A percentile compares a stretch with the other conserved stretches of the same genome.
phyloP scores from a whole-genome alignment of 2,329 filamentous ascomycete genomes.

The Neofusicoccum umdonicola region DNA sequence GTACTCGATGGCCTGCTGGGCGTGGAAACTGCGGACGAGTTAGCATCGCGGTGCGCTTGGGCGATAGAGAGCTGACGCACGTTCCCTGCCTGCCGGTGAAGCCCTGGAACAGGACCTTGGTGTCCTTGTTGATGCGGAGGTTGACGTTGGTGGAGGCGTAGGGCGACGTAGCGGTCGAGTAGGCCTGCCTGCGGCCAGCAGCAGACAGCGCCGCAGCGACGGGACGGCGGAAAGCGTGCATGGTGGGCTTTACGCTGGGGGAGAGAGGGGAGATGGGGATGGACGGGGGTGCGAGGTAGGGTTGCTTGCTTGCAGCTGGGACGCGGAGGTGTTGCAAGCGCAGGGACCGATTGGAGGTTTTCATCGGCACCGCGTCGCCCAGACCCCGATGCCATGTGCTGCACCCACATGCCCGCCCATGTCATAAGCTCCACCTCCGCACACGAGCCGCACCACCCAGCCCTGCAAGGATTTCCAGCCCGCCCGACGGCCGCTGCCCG shows the following conservation, averaged over 20 bases:
- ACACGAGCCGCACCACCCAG: neutral
- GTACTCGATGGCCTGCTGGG: constrained; percentile 96
- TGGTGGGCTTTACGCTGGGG: constrained; percentile 45
- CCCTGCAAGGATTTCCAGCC: neutral
- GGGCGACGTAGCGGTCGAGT: constrained; percentile 66
- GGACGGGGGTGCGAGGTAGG: constrained; percentile 10
- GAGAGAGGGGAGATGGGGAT: constrained; percentile 16
- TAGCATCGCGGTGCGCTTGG: constrained; percentile 17
- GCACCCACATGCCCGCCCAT: constrained; percentile 4
- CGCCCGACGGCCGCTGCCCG: constrained; percentile 21
- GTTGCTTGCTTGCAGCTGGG: constrained; percentile 9
- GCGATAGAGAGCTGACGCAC: constrained; percentile 32
- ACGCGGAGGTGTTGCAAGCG: constrained; percentile 17
- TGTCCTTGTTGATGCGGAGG: constrained; percentile 88
- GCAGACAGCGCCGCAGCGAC: constrained; percentile 66
- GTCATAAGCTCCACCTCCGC: constrained; percentile 14
- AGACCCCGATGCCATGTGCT: constrained; percentile 3
- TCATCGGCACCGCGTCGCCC: constrained; percentile 9
- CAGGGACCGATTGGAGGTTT: constrained; percentile 17
- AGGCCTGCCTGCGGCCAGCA: constrained; percentile 69
- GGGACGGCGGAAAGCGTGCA: constrained; percentile 83
- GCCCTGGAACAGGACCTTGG: constrained; percentile 94
- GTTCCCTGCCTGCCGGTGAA: constrained; percentile 98
- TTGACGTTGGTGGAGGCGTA: constrained; percentile 56
- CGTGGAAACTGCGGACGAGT: constrained; percentile 74